Evolutionary conservation across 371 early-diverging fungal species (phyloP), one percentile per base, ranked within the genome.

Genomic region (Mycotypha africana): DNA sequence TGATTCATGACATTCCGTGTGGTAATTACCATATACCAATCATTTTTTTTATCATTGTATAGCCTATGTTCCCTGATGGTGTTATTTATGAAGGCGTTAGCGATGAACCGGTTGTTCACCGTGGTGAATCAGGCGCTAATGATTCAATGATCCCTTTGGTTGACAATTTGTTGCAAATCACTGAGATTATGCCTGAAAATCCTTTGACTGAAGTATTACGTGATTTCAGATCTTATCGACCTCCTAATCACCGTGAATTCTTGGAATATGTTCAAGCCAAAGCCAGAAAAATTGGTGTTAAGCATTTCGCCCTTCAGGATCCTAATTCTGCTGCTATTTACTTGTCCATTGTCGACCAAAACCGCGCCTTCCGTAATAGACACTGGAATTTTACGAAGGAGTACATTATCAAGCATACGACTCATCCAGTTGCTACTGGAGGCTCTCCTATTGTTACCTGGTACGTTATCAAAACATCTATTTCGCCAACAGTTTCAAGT

Each of bases 351-450:
- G 76, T 92, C n/a, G 92, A 90, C 50, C 88, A 87, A 65, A 81
- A 89, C 28, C 81, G 92, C 28, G 87, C 85, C 19, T 92, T 91
- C 68, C 76, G 93, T 34, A 81, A 84, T 56, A 75, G 91, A 16
- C 93, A 92, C 58, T 92, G 93, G 93, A 77, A 68, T 53, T 87
- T 90, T 53, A 88, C 93, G 28, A 92, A 91, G 60, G 82, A 84
- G 57, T 90, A 90, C 58, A 89, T 91, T 51, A 81, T 89, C 55
- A 86, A 86, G 54, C 70, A 83, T 47, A 76, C 84, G 4, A 67
- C 65, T 36, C 86, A 89, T 65, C 86, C 86, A 23, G 74, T 82
- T 22, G 84, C 85, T 26, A 84, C 86, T 10, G 86, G 78, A 44
- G 74, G 83, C 24, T 62, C 80, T 41, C 84, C 82, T 36, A 71